phyloP scores from a whole-genome alignment of 495 filamentous ascomycete genomes.

The Neurospora sp. region DNA sequence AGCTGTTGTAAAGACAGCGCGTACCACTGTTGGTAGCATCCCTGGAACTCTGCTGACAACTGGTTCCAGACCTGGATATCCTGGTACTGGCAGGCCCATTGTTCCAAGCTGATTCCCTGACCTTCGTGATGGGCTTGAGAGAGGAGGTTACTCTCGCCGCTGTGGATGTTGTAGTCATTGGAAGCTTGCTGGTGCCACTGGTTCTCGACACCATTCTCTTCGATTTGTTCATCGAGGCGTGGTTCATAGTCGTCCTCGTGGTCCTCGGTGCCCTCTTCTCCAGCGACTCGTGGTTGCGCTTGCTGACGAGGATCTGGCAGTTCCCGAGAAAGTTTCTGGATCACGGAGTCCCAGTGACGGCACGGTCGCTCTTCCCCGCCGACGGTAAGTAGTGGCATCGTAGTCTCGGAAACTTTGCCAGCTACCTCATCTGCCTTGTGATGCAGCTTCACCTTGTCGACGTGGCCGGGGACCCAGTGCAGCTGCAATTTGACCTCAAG shows the following conservation, averaged over 20 bases:
- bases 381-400: neutral
- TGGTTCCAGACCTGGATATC: neutral
- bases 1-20: neutral
- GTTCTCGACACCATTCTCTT: neutral
- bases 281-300: neutral
- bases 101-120: neutral
- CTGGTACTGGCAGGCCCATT: neutral
- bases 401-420: neutral
- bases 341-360: accelerated
- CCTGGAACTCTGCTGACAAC: neutral
- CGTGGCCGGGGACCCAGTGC: neutral
- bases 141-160: neutral
- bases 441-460: neutral
- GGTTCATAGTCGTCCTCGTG: neutral
- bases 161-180: too few relatives aligned
- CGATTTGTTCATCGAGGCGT: neutral
- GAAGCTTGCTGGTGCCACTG: neutral
- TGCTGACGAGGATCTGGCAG: neutral
- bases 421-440: neutral
- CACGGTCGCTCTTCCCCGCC: neutral
- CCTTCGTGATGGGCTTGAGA: neutral
- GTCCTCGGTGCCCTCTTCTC: neutral
- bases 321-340: neutral
- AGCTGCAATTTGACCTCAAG: neutral
- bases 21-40: neutral